phyloP scores from a whole-genome alignment of 2,329 filamentous ascomycete species.

The Exophiala viscosa region DNA sequence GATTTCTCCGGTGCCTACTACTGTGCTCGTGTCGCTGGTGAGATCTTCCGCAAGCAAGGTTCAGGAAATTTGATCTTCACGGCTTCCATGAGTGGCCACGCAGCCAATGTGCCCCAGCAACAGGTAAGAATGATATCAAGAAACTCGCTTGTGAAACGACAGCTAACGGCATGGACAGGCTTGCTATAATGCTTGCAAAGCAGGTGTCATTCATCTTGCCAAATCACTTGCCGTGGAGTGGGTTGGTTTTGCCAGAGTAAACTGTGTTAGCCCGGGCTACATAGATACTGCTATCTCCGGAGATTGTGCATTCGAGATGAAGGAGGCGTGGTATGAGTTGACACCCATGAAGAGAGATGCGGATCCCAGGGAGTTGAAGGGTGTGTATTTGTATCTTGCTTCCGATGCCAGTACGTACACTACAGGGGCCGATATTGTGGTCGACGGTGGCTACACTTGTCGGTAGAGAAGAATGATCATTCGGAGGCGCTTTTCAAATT shows the following conservation, averaged over 20 bases:
- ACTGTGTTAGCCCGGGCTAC: conserved; percentile 39
- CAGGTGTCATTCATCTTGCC: conserved; percentile 36
- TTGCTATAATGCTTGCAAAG: conserved; percentile 48
- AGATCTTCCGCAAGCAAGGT: conserved; percentile 67
- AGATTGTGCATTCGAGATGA: conserved; percentile 45
- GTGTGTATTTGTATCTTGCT: conserved; percentile 72
- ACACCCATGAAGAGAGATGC: conserved; percentile 64
- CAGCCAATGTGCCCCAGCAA: conserved; percentile 58
- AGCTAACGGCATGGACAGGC: conserved; percentile 63
- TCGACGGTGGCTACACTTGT: conserved; percentile 67
- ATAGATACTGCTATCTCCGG: conserved; percentile 56
- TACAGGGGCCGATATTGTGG: conserved; percentile 67
- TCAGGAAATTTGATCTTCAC: conserved; percentile 76
- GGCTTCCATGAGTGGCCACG: conserved; percentile 71
- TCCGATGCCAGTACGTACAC: conserved; percentile 77
- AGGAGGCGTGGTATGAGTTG: conserved; percentile 56
- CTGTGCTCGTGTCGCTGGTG: conserved; percentile 66
- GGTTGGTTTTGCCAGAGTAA: conserved; percentile 38
- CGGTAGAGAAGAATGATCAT: too few species aligned
- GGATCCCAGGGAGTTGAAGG: conserved; percentile 70
- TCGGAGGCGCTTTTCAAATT: too few species aligned
- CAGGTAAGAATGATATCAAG: background rate
- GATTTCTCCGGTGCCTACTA: conserved; percentile 61
- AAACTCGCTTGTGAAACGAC: conserved; percentile 59
- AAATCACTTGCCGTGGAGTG: conserved; percentile 40